Percentiles rank a stretch among this genome's conserved stretches.
These are phyloP conservation scores for Platanus orientalis DNA, from an alignment of 164 flowering plant genomes.

Conservation along the genomic window DNA sequence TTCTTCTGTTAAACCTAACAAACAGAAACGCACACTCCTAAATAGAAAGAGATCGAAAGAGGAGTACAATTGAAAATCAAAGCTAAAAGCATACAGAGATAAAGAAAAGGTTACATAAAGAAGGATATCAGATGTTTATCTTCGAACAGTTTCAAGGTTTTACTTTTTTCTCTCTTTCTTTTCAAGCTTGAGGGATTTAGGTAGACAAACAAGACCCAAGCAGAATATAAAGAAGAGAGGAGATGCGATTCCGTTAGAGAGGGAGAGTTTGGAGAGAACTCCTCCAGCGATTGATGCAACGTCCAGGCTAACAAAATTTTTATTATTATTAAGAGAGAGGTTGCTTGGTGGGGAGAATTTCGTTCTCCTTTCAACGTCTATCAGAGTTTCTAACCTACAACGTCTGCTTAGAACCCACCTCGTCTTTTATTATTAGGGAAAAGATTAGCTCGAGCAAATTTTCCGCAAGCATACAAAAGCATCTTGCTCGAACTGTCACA, in stretches of 20 bases:
- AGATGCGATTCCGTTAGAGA: conserved; percentile 42
- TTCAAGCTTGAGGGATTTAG: not conserved
- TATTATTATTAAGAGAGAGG: conserved; percentile 20
- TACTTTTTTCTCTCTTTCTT: not conserved
- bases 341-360: conserved; percentile 60
- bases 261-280: conserved; percentile 41
- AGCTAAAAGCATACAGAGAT: not conserved
- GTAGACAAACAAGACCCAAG: conserved; percentile 17
- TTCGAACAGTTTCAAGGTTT: not conserved
- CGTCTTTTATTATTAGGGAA: no score
- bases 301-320: conserved; percentile 51
- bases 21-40: not conserved
- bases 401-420: conserved; percentile 46
- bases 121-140: not conserved
- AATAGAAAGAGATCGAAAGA: not conserved
- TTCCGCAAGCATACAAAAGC: no score
- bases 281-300: conserved; percentile 31
- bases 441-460: no score
- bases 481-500: no score
- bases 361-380: conserved; percentile 72
- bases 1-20: not conserved
- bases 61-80: not conserved
- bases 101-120: not conserved
- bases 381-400: conserved; percentile 68
- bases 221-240: conserved; percentile 21